These are phyloP conservation scores for Exserohilum turcica DNA, from an alignment of 2,329 filamentous ascomycete species.

Conservation along the genomic window DNA sequence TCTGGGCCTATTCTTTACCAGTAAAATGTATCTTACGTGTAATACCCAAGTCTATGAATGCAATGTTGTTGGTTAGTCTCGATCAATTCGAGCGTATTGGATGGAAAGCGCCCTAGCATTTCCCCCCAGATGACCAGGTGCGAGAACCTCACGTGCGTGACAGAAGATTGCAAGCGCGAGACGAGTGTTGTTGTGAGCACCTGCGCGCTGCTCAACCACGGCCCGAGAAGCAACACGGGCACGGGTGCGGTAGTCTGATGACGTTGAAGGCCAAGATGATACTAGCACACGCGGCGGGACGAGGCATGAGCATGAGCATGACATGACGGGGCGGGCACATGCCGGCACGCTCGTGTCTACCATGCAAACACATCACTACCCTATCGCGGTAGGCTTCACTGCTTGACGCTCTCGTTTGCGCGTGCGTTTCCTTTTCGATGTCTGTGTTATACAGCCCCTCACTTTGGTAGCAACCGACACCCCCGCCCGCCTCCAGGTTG, in stretches of 20 bases:
- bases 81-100: not conserved
- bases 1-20: not conserved
- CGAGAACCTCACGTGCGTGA: not conserved
- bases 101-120: not conserved
- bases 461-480: slow-evolving; percentile 5
- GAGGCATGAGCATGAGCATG: slow-evolving; percentile 26
- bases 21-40: slow-evolving; percentile 5
- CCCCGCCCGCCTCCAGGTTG: slow-evolving; percentile 4
- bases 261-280: slow-evolving; percentile 27
- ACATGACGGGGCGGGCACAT: slow-evolving; percentile 30
- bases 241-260: slow-evolving; percentile 9
- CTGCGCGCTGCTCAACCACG: not conserved
- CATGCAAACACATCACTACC: slow-evolving; percentile 16
- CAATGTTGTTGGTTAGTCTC: not conserved
- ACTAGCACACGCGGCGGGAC: slow-evolving; percentile 26
- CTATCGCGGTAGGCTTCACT: slow-evolving; percentile 8
- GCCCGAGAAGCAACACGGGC: no score
- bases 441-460: slow-evolving; percentile 7
- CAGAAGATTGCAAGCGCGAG: not conserved
- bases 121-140: not conserved
- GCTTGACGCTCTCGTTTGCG: slow-evolving; percentile 8
- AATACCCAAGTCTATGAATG: not conserved
- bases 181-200: not conserved
- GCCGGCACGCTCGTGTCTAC: slow-evolving; percentile 23
- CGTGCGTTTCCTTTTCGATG: not conserved